Conservation (phyloP, 2,329 filamentous ascomycete species). For the Thelonectria blattea region DNA sequence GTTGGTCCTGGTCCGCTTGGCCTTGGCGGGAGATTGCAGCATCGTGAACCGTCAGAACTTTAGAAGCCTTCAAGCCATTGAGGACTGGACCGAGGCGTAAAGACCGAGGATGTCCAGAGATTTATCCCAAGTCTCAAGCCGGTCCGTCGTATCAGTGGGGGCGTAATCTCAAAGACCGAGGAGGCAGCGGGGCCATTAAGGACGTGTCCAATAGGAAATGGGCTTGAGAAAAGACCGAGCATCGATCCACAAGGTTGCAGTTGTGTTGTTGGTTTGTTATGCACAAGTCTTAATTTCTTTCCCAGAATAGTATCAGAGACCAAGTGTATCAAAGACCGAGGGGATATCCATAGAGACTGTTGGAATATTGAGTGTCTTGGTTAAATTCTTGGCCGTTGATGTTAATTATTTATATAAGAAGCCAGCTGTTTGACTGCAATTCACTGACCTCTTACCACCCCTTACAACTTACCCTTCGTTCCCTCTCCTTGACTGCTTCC, state of each 20-base stretch:
- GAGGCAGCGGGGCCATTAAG: not conserved
- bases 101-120: constrained; percentile 7
- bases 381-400: not conserved
- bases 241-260: not conserved
- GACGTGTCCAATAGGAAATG: not conserved
- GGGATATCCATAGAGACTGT: not conserved
- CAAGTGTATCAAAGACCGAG: constrained; percentile 7
- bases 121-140: not conserved
- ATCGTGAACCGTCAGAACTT: not conserved
- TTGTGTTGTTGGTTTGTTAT: too few relatives aligned
- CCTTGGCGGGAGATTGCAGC: not conserved
- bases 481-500: not conserved
- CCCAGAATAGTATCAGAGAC: not conserved
- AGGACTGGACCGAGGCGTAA: constrained; percentile 24
- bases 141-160: not conserved
- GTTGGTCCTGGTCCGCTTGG: constrained; percentile 31
- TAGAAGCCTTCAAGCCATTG: not conserved
- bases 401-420: not conserved
- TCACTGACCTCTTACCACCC: too few relatives aligned
- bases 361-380: not conserved
- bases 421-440: not conserved
- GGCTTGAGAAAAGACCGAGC: constrained; percentile 1
- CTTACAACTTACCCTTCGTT: not conserved
- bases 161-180: constrained; percentile 15
- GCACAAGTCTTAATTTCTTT: not conserved